Evolutionary conservation across 257 asterid species (phyloP).

Genomic region (Solanum corneliomulleri): DNA sequence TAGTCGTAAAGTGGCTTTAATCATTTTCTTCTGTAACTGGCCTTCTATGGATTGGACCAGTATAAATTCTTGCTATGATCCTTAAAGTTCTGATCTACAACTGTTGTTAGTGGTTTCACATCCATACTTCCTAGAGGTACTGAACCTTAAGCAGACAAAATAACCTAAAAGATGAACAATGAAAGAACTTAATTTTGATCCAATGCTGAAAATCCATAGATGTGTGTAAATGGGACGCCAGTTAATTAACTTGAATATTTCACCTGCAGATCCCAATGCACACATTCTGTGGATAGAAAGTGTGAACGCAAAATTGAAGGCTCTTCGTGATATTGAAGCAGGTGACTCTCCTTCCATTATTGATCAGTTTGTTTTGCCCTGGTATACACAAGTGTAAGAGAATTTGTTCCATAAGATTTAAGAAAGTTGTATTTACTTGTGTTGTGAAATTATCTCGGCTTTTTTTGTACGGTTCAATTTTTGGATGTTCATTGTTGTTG

Average conservation of each 20-base stretch:
- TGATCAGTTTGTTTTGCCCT: neutral
- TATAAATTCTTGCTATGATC: neutral
- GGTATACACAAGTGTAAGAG: neutral
- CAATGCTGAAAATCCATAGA: neutral
- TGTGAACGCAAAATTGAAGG: conserved; percentile 47
- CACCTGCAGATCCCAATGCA: conserved; percentile 64
- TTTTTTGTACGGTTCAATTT: neutral
- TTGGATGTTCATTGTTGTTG: neutral
- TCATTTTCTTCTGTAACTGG: neutral
- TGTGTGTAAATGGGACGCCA: neutral
- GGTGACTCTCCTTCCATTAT: conserved; percentile 24
- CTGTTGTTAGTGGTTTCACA: neutral
- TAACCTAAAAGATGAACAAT: neutral
- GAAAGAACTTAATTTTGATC: neutral
- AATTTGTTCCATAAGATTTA: neutral
- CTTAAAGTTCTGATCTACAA: neutral
- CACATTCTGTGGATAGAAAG: conserved; percentile 64
- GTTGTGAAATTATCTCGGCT: neutral
- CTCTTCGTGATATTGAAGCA: conserved; percentile 66
- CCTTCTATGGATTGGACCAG: neutral
- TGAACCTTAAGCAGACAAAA: neutral
- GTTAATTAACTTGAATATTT: neutral
- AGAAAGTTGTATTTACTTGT: neutral
- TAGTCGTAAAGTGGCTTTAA: neutral
- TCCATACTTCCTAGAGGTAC: neutral